These are phyloP conservation scores for Phytopythium kandeliae DNA, from an alignment of 352 stramenopile genomes.

Conservation along the genomic window DNA sequence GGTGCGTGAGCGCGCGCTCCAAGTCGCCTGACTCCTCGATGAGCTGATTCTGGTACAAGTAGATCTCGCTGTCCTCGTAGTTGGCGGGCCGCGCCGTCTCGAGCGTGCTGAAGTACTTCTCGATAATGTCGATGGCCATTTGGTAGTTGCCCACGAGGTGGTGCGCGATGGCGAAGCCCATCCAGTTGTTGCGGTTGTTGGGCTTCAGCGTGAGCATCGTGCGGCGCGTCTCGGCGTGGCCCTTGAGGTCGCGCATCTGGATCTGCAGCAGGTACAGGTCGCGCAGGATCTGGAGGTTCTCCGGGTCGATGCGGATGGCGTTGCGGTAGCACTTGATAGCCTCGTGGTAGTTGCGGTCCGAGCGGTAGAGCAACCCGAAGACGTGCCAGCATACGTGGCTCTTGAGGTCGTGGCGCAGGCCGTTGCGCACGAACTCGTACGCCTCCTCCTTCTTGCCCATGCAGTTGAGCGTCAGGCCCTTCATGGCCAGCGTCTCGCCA, in stretches of 20 bases:
- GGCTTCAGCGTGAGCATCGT: conserved; percentile 93
- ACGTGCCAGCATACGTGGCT: conserved; percentile 99
- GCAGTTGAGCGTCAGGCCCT: conserved; percentile 94
- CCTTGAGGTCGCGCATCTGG: conserved; percentile 85
- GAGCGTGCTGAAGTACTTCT: conserved; percentile 93
- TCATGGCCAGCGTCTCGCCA: conserved; percentile 97
- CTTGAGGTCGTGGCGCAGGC: conserved; percentile 90
- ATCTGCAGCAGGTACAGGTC: conserved; percentile 97
- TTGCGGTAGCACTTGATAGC: conserved; percentile 99
- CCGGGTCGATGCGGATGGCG: conserved; percentile 94
- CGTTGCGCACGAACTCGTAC: conserved; percentile 94
- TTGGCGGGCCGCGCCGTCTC: conserved; percentile 40
- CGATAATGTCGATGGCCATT: conserved; percentile 94
- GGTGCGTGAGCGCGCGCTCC: conserved; percentile 75
- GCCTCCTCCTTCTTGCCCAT: conserved; percentile 94
- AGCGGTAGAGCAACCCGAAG: conserved; percentile 95
- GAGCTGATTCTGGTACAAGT: conserved; percentile 94
- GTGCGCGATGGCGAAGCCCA: conserved; percentile 95
- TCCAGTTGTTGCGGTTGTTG: conserved; percentile 96
- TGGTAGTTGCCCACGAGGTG: conserved; percentile 91
- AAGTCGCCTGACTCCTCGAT: conserved; percentile 89
- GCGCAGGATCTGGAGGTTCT: conserved; percentile 97
- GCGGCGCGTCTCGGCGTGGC: conserved; percentile 93
- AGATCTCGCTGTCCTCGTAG: conserved; percentile 96
- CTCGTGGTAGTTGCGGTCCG: conserved; percentile 95